Evolutionary conservation across 208 protist species (phyloP).

Genomic region (Leishmania guyanensis): DNA sequence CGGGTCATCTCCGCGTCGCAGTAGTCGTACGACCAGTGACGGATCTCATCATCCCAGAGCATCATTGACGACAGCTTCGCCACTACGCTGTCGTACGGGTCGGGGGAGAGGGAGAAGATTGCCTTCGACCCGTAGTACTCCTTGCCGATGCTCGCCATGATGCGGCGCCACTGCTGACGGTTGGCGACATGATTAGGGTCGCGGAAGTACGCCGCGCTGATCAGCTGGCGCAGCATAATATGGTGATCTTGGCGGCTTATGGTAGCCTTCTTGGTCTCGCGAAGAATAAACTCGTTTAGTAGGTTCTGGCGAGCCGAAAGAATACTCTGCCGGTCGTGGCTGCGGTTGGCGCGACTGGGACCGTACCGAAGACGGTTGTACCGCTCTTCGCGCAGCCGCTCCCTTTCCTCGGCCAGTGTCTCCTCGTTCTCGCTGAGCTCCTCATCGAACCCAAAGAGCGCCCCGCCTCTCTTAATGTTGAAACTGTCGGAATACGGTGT

Average conservation of each 20-base stretch:
- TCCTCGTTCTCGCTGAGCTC: conserved; percentile 27
- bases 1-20: conserved; percentile 51
- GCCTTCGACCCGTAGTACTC: conserved; percentile 82
- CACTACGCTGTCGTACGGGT: conserved; percentile 84
- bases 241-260: conserved; percentile 82
- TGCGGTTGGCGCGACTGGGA: conserved; percentile 48
- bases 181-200: conserved; percentile 63
- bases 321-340: conserved; percentile 57
- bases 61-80: conserved; percentile 89
- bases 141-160: conserved; percentile 69
- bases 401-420: conserved; percentile 19
- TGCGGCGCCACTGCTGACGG: conserved; percentile 63
- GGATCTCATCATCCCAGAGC: conserved; percentile 69
- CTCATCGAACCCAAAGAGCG: conserved; percentile 31
- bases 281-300: conserved; percentile 79
- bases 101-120: conserved; percentile 75
- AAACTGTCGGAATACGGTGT: conserved; percentile 24
- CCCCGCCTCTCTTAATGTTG: conserved; percentile 15
- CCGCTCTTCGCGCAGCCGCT: conserved; percentile 23
- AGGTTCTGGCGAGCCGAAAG: conserved; percentile 58
- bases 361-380: conserved; percentile 35
- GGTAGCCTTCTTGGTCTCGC: conserved; percentile 40
- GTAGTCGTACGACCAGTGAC: conserved; percentile 75
- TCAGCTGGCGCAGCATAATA: conserved; percentile 84
- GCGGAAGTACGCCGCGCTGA: conserved; percentile 65